These are phyloP conservation scores for Chaetomium globosum DNA, from an alignment of 2,329 filamentous ascomycete species.

Conservation along the genomic window DNA sequence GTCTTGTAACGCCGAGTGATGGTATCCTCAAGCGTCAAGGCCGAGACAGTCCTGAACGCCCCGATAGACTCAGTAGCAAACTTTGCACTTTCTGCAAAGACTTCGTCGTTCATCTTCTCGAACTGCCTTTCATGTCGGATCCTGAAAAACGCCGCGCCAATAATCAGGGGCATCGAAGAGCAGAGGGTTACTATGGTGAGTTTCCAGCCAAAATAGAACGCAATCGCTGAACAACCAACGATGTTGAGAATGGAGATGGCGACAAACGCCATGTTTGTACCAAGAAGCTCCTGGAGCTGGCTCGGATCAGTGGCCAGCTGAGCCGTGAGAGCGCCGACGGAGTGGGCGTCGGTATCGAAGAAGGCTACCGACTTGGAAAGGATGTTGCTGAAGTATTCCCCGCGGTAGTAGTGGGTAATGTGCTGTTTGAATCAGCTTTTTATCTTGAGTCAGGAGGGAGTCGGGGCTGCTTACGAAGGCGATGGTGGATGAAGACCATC, in stretches of 20 bases:
- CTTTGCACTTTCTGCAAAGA: constrained; percentile 63
- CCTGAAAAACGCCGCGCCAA: constrained; percentile 46
- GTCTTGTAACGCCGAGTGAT: constrained; percentile 50
- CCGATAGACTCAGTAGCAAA: constrained; percentile 66
- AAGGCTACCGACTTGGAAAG: constrained; percentile 61
- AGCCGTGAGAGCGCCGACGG: constrained; percentile 61
- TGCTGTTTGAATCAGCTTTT: constrained; percentile 36
- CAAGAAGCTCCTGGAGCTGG: constrained; percentile 63
- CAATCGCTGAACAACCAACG: constrained; percentile 64
- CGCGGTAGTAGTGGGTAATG: constrained; percentile 57
- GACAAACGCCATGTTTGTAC: constrained; percentile 64
- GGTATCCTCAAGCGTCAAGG: constrained; percentile 62
- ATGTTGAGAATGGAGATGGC: constrained; percentile 67
- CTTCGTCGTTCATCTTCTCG: constrained; percentile 58
- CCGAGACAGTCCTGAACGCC: constrained; percentile 63
- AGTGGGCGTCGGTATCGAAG: constrained; percentile 63
- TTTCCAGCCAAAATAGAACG: constrained; percentile 76
- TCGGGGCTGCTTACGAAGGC: constrained; percentile 41
- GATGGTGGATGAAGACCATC: constrained; percentile 50
- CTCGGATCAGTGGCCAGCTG: constrained; percentile 59
- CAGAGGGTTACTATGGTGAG: constrained; percentile 61
- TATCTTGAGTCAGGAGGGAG: neutral
- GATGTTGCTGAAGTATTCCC: constrained; percentile 62
- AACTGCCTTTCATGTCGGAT: constrained; percentile 60
- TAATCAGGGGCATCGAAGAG: constrained; percentile 42